A percentile compares a stretch with the other conserved stretches of the same genome.
Conservation (phyloP, 768 basidiomycete genomes). For the Ramaria sp. region DNA sequence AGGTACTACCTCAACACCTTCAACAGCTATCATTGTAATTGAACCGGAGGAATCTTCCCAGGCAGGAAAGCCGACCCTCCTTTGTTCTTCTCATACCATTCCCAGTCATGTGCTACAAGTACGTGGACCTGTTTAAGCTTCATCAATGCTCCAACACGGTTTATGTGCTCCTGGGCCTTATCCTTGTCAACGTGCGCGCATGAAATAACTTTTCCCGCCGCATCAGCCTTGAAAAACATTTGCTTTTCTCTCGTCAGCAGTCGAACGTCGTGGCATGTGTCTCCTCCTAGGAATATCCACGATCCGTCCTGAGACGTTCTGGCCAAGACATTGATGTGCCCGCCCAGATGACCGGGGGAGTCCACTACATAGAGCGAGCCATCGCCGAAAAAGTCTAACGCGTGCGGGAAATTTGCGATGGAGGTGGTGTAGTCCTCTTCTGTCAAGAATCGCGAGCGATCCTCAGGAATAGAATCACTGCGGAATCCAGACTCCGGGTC, state of each 20-base stretch:
- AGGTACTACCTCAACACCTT: too few relatives aligned
- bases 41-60: conserved; percentile 12
- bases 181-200: conserved; percentile 36
- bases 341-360: conserved; percentile 43
- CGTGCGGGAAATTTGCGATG: conserved; percentile 36
- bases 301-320: conserved; percentile 41
- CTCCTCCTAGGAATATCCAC: conserved; percentile 47
- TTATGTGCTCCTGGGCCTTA: conserved; percentile 31
- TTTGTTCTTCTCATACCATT: conserved; percentile 39
- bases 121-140: conserved; percentile 30
- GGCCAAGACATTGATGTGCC: conserved; percentile 43
- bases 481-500: too few relatives aligned
- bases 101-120: conserved; percentile 41
- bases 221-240: conserved; percentile 20
- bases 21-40: too few relatives aligned
- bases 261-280: conserved; percentile 45
- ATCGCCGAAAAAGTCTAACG: conserved; percentile 48
- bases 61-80: conserved; percentile 29
- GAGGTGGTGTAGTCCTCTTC: too few relatives aligned
- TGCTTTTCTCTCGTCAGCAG: conserved; percentile 34
- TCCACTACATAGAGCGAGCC: conserved; percentile 49
- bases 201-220: conserved; percentile 15
- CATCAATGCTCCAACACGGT: conserved; percentile 27
- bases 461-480: too few relatives aligned
- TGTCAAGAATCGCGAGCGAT: too few relatives aligned